These are phyloP conservation scores for Peterozyma toletana DNA, from an alignment of 805 yeast genomes.

Conservation along the genomic window DNA sequence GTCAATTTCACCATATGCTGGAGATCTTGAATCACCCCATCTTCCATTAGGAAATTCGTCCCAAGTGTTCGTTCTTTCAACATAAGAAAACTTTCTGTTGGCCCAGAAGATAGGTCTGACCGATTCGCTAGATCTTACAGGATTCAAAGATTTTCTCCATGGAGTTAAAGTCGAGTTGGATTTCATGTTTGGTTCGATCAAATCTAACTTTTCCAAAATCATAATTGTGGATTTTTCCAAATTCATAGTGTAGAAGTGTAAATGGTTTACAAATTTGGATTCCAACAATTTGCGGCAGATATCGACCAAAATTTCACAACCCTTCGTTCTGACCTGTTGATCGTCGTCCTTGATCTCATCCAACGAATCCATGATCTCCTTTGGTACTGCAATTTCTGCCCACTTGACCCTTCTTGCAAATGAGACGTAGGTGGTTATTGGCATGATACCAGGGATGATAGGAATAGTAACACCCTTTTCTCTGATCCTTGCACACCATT, in stretches of 20 bases:
- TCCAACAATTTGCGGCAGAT: slow-evolving; percentile 73
- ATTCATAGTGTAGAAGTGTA: slow-evolving; percentile 97
- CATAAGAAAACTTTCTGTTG: slow-evolving; percentile 83
- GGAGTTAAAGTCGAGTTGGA: slow-evolving; percentile 39
- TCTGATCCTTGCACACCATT: slow-evolving; percentile 72
- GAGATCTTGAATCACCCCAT: slow-evolving; percentile 91
- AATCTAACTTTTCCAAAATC: slow-evolving; percentile 70
- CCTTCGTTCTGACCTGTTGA: slow-evolving; percentile 75
- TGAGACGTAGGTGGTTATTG: slow-evolving; percentile 90
- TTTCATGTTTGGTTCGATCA: slow-evolving; percentile 26
- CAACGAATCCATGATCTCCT: slow-evolving; percentile 56
- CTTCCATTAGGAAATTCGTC: slow-evolving; percentile 96
- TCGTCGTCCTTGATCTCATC: slow-evolving; percentile 90
- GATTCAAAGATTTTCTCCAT: slow-evolving; percentile 89
- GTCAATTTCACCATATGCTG: slow-evolving; percentile 97
- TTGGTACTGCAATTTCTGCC: slow-evolving; percentile 83
- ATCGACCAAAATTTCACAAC: slow-evolving; percentile 73
- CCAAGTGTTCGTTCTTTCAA: slow-evolving; percentile 88
- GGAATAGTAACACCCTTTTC: slow-evolving; percentile 74
- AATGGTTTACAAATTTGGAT: slow-evolving; percentile 70
- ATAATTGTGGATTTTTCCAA: slow-evolving; percentile 85
- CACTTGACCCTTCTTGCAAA: slow-evolving; percentile 91
- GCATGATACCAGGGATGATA: slow-evolving; percentile 97
- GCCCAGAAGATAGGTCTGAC: slow-evolving; percentile 97
- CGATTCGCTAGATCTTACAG: slow-evolving; percentile 68